Conservation (phyloP, 2,329 filamentous ascomycete species). For the Septoria petroselini region DNA sequence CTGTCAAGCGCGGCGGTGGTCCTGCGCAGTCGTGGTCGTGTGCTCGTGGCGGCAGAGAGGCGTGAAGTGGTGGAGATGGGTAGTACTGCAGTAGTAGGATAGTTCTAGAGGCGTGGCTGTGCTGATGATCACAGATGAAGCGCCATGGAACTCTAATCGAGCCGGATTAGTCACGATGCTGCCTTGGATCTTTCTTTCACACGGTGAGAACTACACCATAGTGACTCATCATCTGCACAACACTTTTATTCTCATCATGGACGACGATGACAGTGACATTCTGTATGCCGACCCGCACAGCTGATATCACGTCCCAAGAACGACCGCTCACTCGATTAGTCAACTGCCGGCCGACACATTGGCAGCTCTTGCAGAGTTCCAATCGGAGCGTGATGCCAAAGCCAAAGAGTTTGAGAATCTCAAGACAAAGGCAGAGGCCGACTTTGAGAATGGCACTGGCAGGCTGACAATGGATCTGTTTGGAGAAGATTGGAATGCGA, state of each 20-base stretch:
- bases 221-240: too few species aligned
- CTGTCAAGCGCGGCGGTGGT: not conserved
- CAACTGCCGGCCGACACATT: constrained; percentile 65
- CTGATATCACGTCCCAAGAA: not conserved
- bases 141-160: too few species aligned
- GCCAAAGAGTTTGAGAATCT: constrained; percentile 66
- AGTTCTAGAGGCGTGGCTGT: constrained; percentile 8
- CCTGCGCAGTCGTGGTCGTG: constrained; percentile 5
- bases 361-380: constrained; percentile 69
- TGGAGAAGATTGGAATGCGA: constrained; percentile 77
- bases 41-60: constrained; percentile 3
- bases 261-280: constrained; percentile 29
- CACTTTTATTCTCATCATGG: constrained; percentile 16
- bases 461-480: constrained; percentile 66
- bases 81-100: too few species aligned
- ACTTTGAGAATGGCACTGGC: constrained; percentile 38
- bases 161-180: too few species aligned
- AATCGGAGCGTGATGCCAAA: constrained; percentile 66
- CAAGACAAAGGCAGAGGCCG: constrained; percentile 59
- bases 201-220: too few species aligned
- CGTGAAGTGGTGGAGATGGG: constrained; percentile 4
- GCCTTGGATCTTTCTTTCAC: too few species aligned
- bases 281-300: constrained; percentile 18
- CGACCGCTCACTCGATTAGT: constrained; percentile 41
- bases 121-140: constrained; percentile 4